Evolutionary conservation across 345 rosid species (phyloP), one percentile per base, ranked within the genome.

Genomic region (Pugionium dolabratum): DNA sequence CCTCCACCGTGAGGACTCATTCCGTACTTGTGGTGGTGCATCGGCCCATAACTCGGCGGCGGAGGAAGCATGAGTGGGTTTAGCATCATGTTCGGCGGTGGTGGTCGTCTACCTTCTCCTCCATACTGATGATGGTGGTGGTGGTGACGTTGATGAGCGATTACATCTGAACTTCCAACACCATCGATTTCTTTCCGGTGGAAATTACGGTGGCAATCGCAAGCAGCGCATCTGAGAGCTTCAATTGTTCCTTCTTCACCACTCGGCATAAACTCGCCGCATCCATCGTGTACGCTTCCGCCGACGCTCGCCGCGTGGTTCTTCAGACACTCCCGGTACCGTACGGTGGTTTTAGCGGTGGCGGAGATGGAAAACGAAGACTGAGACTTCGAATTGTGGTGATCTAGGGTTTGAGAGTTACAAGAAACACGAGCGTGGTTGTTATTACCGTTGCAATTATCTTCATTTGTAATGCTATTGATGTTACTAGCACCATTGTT

Each of bases 261-360:
- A 4, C 96, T 83, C 0, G 98, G 95, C 97, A 93, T 90, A 80
- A 93, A 93, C 90, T 93, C 98, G 1, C 97, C 94, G 45, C 98
- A 93, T 3, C 98, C 98, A 29, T 93, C 98, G 72, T 69, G 78
- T 9, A 90, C 83, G 27, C 80, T 88, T 2, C 98, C 97, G 5
- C 98, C 98, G 35, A 88, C 79, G 66, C 58, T 84, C 26, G 97
- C 97, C 2, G 96, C 97, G 75, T 93, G 98, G 79, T 93, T 93
- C 65, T 89, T 79, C 4, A 88, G 85, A 64, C 98, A 93, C 69
- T 93, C 98, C 3, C 96, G 79, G 78, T 90, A 93, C 67, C 88
- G 60, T 37, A 74, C 43, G 18, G 37, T 37, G n/a, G 67, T 1
- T 48, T 62, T 54, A 35, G 27, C 50, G 33, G 74, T 45, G 31